Conservation (phyloP, 495 filamentous ascomycete species). For the Xylaria nigripes region DNA sequence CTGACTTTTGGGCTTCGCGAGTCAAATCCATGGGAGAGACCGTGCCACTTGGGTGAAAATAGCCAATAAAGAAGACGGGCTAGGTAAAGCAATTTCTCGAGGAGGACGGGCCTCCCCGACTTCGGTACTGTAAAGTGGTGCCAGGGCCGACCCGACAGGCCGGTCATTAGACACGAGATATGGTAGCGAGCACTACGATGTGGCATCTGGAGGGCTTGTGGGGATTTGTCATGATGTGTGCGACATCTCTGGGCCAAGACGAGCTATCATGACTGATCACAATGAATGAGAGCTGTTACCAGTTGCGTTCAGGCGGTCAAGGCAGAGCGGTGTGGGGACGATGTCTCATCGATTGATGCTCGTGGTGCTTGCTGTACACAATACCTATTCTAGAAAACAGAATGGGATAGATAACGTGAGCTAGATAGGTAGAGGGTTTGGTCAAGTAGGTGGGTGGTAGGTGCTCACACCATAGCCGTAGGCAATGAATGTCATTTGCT, state of each 20-base stretch:
- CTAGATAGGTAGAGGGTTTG: no score
- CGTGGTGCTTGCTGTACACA: no score
- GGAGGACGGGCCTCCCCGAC: neutral
- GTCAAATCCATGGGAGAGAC: neutral
- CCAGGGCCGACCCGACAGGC: slow-evolving; percentile 1
- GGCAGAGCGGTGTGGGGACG: neutral
- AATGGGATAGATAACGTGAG: no score
- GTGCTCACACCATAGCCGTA: no score
- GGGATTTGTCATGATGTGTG: neutral
- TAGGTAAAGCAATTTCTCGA: neutral
- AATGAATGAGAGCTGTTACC: neutral
- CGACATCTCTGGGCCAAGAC: neutral
- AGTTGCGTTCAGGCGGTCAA: neutral
- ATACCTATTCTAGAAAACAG: no score
- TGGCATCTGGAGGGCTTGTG: neutral
- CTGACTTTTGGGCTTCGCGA: neutral
- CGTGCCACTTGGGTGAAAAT: neutral
- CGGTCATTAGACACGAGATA: neutral
- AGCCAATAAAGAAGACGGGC: neutral
- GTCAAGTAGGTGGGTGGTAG: no score
- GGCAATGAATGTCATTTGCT: no score
- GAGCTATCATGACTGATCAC: neutral
- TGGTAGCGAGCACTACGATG: neutral
- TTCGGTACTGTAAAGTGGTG: neutral
- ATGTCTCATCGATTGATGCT: neutral